These are phyloP conservation scores for Ophiostoma perfectum DNA, from an alignment of 2,329 filamentous ascomycete genomes.

Conservation along the genomic window DNA sequence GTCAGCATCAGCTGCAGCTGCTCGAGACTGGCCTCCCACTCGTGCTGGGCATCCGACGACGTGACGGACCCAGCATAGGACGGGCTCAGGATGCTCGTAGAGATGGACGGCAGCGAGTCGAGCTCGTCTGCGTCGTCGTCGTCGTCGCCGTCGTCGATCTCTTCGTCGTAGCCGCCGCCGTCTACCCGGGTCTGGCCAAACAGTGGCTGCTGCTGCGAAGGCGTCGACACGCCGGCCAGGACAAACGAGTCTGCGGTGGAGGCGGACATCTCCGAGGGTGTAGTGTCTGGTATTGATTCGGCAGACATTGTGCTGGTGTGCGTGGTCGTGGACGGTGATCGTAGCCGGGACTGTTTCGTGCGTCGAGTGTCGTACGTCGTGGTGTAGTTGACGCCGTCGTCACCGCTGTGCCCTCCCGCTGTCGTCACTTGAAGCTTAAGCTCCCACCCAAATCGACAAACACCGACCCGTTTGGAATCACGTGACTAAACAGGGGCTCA, in stretches of 20 bases:
- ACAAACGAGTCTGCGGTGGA: constrained; percentile 46
- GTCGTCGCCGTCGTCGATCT: constrained; percentile 14
- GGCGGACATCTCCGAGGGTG: constrained; percentile 21
- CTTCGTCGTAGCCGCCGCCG: not conserved
- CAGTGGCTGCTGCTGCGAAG: constrained; percentile 19
- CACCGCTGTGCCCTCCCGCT: not conserved
- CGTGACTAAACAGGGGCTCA: not conserved
- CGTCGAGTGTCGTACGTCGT: not conserved
- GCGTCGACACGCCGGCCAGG: constrained; percentile 44
- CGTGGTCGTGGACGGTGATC: not conserved
- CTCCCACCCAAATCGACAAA: constrained; percentile 2
- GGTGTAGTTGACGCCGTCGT: constrained; percentile 9
- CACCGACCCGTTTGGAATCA: not conserved
- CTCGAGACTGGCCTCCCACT: constrained; percentile 92
- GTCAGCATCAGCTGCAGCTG: constrained; percentile 88
- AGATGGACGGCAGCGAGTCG: constrained; percentile 59
- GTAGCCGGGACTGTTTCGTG: not conserved
- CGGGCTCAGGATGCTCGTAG: constrained; percentile 41
- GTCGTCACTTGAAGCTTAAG: constrained; percentile 12
- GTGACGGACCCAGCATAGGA: constrained; percentile 41
- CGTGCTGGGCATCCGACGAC: constrained; percentile 79
- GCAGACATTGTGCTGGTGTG: constrained; percentile 18
- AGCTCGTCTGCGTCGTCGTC: constrained; percentile 51
- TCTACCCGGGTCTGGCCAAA: constrained; percentile 7
- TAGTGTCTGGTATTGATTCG: constrained; percentile 19